A percentile compares a stretch with the other conserved stretches of the same genome.
Conservation (phyloP, 768 basidiomycete genomes). For the Leccinum sublutescens region DNA sequence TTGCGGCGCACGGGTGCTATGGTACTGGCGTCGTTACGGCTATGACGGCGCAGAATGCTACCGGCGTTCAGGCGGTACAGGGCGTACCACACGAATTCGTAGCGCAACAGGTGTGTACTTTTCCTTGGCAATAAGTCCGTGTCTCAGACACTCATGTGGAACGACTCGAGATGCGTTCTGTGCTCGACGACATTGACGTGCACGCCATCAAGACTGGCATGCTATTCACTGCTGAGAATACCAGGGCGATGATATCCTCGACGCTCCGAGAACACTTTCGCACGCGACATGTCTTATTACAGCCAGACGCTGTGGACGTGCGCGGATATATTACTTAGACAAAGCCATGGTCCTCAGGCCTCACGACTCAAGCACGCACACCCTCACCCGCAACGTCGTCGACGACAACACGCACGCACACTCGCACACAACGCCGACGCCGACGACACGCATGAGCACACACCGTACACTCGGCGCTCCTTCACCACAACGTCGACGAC, state of each 20-base stretch:
- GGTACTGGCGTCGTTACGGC: constrained; percentile 83
- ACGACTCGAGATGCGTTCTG: constrained; percentile 47
- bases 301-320: constrained; percentile 55
- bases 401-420: no score
- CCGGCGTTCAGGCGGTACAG: constrained; percentile 75
- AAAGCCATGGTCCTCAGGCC: no score
- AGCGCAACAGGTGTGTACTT: constrained; percentile 30
- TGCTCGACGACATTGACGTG: constrained; percentile 70
- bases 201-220: constrained; percentile 87
- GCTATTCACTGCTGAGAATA: constrained; percentile 54
- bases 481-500: no score
- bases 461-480: no score
- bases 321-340: no score
- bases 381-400: no score
- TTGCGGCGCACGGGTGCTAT: constrained; percentile 75
- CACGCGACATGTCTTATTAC: constrained; percentile 64
- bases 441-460: no score
- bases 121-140: not conserved
- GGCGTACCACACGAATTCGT: constrained; percentile 69
- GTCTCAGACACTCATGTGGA: not conserved
- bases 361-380: no score
- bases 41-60: constrained; percentile 86
- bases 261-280: constrained; percentile 47
- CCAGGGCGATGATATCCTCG: constrained; percentile 44
- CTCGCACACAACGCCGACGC: no score